These are phyloP conservation scores for Claviceps arundinis DNA, from an alignment of 2,329 filamentous ascomycete species.

Conservation along the genomic window DNA sequence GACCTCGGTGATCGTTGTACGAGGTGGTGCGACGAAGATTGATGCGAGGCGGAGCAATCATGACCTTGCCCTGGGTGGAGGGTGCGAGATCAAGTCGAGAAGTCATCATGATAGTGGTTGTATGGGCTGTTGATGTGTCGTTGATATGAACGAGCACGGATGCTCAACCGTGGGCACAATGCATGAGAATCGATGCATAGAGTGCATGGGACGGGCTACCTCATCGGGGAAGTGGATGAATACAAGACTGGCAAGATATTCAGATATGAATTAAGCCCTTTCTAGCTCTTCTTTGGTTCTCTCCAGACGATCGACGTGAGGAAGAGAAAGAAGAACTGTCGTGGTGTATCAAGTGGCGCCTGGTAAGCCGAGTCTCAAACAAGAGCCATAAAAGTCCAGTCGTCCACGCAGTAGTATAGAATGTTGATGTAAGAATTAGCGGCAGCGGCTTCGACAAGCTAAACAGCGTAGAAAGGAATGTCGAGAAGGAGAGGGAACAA, in stretches of 20 bases:
- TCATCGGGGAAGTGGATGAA: background rate
- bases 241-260: background rate
- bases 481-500: background rate
- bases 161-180: background rate
- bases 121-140: constrained; percentile 3
- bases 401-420: too few relatives aligned
- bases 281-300: too few relatives aligned
- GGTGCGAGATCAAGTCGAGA: constrained; percentile 32
- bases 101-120: constrained; percentile 23
- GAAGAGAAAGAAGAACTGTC: too few relatives aligned
- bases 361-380: too few relatives aligned
- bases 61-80: constrained; percentile 34
- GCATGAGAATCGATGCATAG: constrained; percentile 1
- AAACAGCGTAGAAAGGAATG: background rate
- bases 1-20: constrained; percentile 36
- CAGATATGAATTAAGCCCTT: too few relatives aligned
- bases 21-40: constrained; percentile 46
- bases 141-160: background rate
- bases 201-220: background rate
- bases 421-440: too few relatives aligned
- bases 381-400: too few relatives aligned
- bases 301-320: too few relatives aligned
- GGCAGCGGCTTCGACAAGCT: too few relatives aligned
- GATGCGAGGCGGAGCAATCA: constrained; percentile 39
- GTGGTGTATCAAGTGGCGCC: too few relatives aligned